Evolutionary conservation across 2,329 filamentous ascomycete species (phyloP), one percentile per base, ranked within the genome.

Genomic region (Xylaria sp.): DNA sequence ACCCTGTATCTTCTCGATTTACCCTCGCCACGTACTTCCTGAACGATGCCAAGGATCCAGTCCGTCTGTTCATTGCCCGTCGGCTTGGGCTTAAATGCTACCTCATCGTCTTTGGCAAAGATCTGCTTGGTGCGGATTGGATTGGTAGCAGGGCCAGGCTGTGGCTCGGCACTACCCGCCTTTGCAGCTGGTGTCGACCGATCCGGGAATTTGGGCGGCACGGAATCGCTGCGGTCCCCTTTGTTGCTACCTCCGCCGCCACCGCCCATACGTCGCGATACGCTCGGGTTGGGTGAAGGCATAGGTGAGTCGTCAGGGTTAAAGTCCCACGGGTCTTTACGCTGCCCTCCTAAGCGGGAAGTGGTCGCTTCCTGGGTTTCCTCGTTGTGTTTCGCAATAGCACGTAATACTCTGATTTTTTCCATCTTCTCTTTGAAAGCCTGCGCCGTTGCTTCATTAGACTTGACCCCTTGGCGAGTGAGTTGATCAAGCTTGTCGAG

Each of bases 1-100:
- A 94, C 92, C 78, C 92, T 91, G 81, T 94, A 94, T 54, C 91
- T 88, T 76, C 92, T 86, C 77, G 89, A 91, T 79, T 94, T 94
- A 63, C 91, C 91, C 69, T 94, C 92, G 15, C 92, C 92, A 62
- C 89, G 86, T 15, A 95, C 90, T 62, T 89, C 88, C 69, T 92
- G 91, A 61, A 95, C 93, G 68, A 92, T 91, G 60, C 92, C 93
- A 57, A 94, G 87, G 64, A 94, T 94, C 85, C 90, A 92, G 73
- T 92, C 90, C 3, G 80, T 83, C 77, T 78, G 87, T 78, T 83
- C 85, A 73, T 78, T 81, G 59, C 80, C 83, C 8, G 81, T 76
- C 23, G 82, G 80, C 75, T 90, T 90, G 1, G 89, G 86, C 74
- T 88, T 89, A 80, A 91, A 91, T 0, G 89, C 89, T 5, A 91